Evolutionary conservation across 371 early-diverging fungal genomes (phyloP), one percentile per base, ranked within the genome.

Genomic region (Entomophthora muscae): DNA sequence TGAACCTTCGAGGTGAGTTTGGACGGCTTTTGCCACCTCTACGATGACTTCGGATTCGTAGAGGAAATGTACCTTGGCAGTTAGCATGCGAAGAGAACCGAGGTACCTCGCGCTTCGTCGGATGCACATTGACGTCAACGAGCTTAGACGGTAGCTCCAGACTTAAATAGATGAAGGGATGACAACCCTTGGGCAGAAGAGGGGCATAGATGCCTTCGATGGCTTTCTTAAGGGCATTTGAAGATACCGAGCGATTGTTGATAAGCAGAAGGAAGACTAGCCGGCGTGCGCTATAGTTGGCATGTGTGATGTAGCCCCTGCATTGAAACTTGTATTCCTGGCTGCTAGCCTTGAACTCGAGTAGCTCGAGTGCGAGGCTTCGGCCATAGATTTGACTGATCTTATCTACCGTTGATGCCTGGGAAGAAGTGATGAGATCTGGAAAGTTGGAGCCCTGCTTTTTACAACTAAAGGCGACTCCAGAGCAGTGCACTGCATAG

Each of bases 91-190:
- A 24, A 27, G 24, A 53, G 3, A 28, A 56, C n/a, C 1, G 13
- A 33, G 32, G 31, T 63, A 77, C 87, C 78, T 94, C 91, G 24
- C 82, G 79, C 67, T 98, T 98, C 33, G 96, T 92, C 0, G 99
- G 98, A 74, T 98, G 98, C 0, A 99, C 92, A 72, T 99, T 99
- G 2, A 98, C 98, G 74, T 99, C 99, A 0, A 98, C 87, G 61
- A 84, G 83, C 30, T 81, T 71, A 0, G 94, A 87, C 29, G 83
- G 80, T 55, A 97, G 80, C 32, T 80, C 78, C 23, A 98, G 72
- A 58, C 86, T 84, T 31, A 99, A 69, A 68, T 97, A 98, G 2
- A 95, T 79, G 76, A 96, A 96, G 2, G 96, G 95, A 71, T 90
- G 83, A 0, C 81, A 71, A 21, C 85, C 86, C 73, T 90, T 94